Percentiles rank a stretch among this genome's conserved stretches.
phyloP scores from a whole-genome alignment of 2,329 filamentous ascomycete genomes.

The Cordyceps farinosa region DNA sequence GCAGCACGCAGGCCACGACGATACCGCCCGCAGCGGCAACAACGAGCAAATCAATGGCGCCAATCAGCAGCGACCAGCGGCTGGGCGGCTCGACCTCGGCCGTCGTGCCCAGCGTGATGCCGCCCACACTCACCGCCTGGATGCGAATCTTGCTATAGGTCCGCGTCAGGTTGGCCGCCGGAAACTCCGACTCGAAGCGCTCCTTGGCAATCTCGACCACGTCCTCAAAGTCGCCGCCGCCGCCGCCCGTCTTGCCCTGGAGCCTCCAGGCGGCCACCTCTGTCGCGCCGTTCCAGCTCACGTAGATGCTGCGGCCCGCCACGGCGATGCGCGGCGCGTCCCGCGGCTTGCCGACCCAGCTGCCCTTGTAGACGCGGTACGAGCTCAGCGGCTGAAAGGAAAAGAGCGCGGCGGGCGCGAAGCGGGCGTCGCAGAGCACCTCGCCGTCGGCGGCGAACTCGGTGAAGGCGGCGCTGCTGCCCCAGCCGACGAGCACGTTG shows the following conservation, averaged over 20 bases:
- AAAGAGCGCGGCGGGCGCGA: constrained; percentile 16
- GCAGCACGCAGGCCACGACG: neutral
- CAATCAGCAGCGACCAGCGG: neutral
- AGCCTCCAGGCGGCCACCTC: constrained; percentile 18
- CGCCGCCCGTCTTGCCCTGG: neutral
- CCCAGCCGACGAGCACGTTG: constrained; percentile 54
- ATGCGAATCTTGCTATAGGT: constrained; percentile 1
- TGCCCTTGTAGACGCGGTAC: constrained; percentile 14
- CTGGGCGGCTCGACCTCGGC: constrained; percentile 2
- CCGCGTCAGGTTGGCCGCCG: neutral
- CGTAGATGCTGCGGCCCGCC: constrained; percentile 4
- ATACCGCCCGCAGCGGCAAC: neutral
- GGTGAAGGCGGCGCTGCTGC: constrained; percentile 44
- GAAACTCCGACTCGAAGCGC: constrained; percentile 11
- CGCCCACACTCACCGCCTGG: constrained; percentile 3
- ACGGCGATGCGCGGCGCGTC: constrained; percentile 15
- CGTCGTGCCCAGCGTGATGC: constrained; percentile 13
- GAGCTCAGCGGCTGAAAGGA: constrained; percentile 18
- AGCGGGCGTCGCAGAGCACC: constrained; percentile 44
- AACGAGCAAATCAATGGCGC: neutral
- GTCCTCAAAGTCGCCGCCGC: neutral
- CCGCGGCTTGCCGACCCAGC: constrained; percentile 18
- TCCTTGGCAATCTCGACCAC: neutral
- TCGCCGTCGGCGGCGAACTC: constrained; percentile 43
- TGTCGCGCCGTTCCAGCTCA: constrained; percentile 21